These are phyloP conservation scores for Diaporthe caulivora DNA, from an alignment of 2,329 filamentous ascomycete species.

Conservation along the genomic window DNA sequence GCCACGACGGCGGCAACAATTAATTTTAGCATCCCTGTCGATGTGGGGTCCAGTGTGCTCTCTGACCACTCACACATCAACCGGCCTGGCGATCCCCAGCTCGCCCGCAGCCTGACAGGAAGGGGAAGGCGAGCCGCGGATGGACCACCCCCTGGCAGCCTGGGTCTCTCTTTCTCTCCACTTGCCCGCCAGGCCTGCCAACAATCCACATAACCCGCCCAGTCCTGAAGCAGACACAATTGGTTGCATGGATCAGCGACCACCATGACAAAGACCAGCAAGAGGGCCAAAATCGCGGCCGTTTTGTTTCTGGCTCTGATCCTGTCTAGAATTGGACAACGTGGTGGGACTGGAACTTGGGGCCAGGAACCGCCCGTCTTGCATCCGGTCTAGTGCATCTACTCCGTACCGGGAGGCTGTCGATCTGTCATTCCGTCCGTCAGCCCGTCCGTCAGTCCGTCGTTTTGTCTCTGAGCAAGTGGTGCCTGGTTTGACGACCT, in stretches of 20 bases:
- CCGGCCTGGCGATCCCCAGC: slow-evolving; percentile 1
- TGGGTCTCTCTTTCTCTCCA: not conserved
- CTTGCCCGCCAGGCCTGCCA: not conserved
- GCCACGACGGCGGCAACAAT: slow-evolving; percentile 39
- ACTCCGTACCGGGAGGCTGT: no score
- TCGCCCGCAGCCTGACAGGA: slow-evolving; percentile 17
- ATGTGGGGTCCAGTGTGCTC: slow-evolving; percentile 12
- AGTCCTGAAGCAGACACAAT: not conserved
- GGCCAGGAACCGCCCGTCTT: not conserved
- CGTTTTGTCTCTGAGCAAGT: slow-evolving; percentile 17
- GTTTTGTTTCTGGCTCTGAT: slow-evolving; percentile 19
- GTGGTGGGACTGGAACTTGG: slow-evolving; percentile 6
- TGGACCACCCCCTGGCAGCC: slow-evolving; percentile 1
- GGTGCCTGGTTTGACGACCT: slow-evolving; percentile 8
- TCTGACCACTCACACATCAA: slow-evolving; percentile 33
- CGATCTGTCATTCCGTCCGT: not conserved
- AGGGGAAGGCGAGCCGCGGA: slow-evolving; percentile 23
- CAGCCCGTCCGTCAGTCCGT: not conserved
- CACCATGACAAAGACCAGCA: slow-evolving; percentile 17
- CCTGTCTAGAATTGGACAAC: slow-evolving; percentile 7
- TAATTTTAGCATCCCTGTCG: slow-evolving; percentile 35
- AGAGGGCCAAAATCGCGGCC: slow-evolving; percentile 30
- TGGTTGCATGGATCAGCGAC: slow-evolving; percentile 7
- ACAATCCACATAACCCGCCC: slow-evolving; percentile 3
- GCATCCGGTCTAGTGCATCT: not conserved